phyloP scores from a whole-genome alignment of 345 rosid genomes.

The Moringa oleifera region DNA sequence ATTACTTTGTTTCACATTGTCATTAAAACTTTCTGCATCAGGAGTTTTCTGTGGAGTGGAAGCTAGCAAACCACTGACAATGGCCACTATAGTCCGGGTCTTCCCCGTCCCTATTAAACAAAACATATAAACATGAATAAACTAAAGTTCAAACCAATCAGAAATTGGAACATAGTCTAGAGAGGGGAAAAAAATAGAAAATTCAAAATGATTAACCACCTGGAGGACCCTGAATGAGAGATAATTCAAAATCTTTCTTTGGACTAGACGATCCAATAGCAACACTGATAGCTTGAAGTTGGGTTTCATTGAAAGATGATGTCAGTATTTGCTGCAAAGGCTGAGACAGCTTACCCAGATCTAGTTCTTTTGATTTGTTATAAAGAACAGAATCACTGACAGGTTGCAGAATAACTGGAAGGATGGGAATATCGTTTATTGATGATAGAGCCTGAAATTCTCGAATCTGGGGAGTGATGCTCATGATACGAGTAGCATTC shows the following conservation, averaged over 20 bases:
- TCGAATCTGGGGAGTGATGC: slow-evolving; percentile 84
- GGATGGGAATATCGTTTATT: slow-evolving; percentile 61
- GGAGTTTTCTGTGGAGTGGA: slow-evolving; percentile 29
- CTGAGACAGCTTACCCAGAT: slow-evolving; percentile 50
- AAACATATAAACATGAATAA: slow-evolving; percentile 10
- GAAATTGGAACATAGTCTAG: not conserved
- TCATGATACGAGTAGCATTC: slow-evolving; percentile 87
- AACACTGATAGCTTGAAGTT: slow-evolving; percentile 71
- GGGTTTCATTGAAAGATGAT: slow-evolving; percentile 84
- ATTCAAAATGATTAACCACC: slow-evolving; percentile 34
- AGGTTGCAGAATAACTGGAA: slow-evolving; percentile 73
- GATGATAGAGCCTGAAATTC: slow-evolving; percentile 94
- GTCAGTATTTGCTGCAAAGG: slow-evolving; percentile 57
- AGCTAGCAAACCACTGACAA: slow-evolving; percentile 84
- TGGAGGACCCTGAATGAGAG: slow-evolving; percentile 99
- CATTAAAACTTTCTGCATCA: slow-evolving; percentile 25
- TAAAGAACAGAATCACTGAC: slow-evolving; percentile 27
- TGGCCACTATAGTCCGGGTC: slow-evolving; percentile 92
- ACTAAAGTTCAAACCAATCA: not conserved
- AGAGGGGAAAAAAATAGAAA: not conserved
- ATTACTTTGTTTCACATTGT: slow-evolving; percentile 34
- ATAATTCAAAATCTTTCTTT: slow-evolving; percentile 56
- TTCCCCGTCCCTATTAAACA: slow-evolving; percentile 77
- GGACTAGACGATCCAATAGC: slow-evolving; percentile 46
- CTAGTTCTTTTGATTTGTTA: slow-evolving; percentile 32